A percentile compares a stretch with the other conserved stretches of the same genome.
phyloP scores from a whole-genome alignment of 805 yeast species.

The Nakazawaea wickerhamii region DNA sequence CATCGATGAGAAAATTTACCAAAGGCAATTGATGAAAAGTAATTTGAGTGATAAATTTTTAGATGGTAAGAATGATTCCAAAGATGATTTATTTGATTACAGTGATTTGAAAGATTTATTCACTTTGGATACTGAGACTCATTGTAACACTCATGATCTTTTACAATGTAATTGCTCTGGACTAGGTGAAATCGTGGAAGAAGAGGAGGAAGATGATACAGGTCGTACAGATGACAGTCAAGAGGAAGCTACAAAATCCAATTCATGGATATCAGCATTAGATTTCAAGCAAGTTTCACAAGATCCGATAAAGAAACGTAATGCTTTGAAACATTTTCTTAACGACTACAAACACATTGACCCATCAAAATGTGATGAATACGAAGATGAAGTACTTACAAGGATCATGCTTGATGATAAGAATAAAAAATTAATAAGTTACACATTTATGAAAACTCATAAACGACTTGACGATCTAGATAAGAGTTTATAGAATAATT shows the following conservation, averaged over 20 bases:
- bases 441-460: constrained; percentile 34
- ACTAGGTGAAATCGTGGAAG: constrained; percentile 33
- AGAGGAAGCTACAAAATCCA: constrained; percentile 19
- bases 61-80: constrained; percentile 35
- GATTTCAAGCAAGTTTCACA: constrained; percentile 32
- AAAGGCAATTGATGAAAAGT: constrained; percentile 81
- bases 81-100: constrained; percentile 62
- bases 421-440: constrained; percentile 29
- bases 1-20: constrained; percentile 90
- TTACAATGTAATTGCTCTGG: constrained; percentile 62
- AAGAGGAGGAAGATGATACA: constrained; percentile 13
- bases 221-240: constrained; percentile 22
- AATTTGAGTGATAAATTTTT: constrained; percentile 72
- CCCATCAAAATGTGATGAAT: constrained; percentile 28
- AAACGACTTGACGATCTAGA: constrained; percentile 14
- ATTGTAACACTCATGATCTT: constrained; percentile 73
- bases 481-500: background rate
- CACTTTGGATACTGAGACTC: constrained; percentile 42
- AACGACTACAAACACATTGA: constrained; percentile 59
- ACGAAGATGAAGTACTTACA: constrained; percentile 30
- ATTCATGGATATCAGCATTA: constrained; percentile 54
- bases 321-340: constrained; percentile 52
- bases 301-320: constrained; percentile 28
- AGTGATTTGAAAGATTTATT: constrained; percentile 74
- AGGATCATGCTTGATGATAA: constrained; percentile 19